Percentiles rank a stretch among this genome's conserved stretches.
Conservation (phyloP, 345 rosid genomes). For the Garcia nutans region DNA sequence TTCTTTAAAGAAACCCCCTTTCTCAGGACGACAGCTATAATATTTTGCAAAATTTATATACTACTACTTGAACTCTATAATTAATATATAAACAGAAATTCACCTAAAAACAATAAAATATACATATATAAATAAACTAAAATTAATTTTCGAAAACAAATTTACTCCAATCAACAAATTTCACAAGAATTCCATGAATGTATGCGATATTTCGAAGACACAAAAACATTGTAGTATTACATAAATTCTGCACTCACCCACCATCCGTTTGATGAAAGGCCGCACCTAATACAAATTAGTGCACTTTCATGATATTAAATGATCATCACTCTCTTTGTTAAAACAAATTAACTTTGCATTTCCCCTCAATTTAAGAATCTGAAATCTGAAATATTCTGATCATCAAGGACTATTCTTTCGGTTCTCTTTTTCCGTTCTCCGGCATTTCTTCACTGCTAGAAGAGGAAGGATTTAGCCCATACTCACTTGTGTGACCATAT, state of each 20-base stretch:
- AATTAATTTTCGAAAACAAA: neutral
- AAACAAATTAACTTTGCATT: neutral
- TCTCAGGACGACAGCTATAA: too few species aligned
- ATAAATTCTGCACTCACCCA: neutral
- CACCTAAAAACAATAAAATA: too few species aligned
- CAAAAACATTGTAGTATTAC: neutral
- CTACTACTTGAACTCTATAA: too few species aligned
- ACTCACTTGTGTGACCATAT: conserved; percentile 64
- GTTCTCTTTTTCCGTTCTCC: conserved; percentile 4
- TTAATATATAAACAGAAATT: too few species aligned
- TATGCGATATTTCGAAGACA: neutral
- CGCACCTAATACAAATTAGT: neutral
- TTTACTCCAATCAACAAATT: neutral
- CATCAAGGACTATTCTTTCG: conserved; percentile 7
- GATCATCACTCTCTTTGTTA: neutral
- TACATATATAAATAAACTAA: too few species aligned
- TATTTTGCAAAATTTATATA: too few species aligned
- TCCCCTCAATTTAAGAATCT: neutral
- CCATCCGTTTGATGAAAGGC: neutral
- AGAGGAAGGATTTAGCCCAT: conserved; percentile 66
- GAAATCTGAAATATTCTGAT: neutral
- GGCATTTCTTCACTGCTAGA: conserved; percentile 55
- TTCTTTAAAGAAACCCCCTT: too few species aligned
- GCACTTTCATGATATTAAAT: neutral
- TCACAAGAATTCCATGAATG: neutral